These are phyloP conservation scores for Kingdonia uniflora DNA, from an alignment of 164 flowering plant species.

Conservation along the genomic window DNA sequence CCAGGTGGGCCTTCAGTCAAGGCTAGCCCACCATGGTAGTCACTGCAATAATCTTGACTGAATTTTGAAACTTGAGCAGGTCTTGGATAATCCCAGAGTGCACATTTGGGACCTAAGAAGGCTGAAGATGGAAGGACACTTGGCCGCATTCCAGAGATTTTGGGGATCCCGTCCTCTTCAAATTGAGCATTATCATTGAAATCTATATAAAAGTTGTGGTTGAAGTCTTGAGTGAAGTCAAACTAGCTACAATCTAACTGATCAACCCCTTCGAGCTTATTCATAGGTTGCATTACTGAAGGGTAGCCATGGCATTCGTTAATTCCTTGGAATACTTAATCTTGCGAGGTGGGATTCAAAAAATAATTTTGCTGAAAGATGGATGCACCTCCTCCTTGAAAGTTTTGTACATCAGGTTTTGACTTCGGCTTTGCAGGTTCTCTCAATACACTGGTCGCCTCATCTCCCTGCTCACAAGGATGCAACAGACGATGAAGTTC, in stretches of 20 bases:
- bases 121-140: conserved; percentile 77
- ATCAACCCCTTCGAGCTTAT: conserved; percentile 21
- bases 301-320: no score
- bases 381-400: no score
- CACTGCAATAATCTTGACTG: conserved; percentile 74
- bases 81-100: conserved; percentile 94
- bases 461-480: conserved; percentile 52
- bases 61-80: conserved; percentile 77
- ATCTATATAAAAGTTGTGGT: conserved; percentile 26
- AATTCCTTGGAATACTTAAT: no score
- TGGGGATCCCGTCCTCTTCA: conserved; percentile 33
- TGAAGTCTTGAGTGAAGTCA: no score
- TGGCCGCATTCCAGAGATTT: conserved; percentile 34
- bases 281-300: no score
- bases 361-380: no score
- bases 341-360: no score
- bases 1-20: conserved; percentile 84
- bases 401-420: conserved; percentile 51
- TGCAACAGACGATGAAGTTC: conserved; percentile 77
- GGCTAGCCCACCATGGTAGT: conserved; percentile 69
- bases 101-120: conserved; percentile 90
- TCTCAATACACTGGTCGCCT: conserved; percentile 46
- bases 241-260: conserved; percentile 42
- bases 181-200: conserved; percentile 22
- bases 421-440: conserved; percentile 52